Evolutionary conservation across 2,329 filamentous ascomycete species (phyloP).

Genomic region (Penicillium sp.): DNA sequence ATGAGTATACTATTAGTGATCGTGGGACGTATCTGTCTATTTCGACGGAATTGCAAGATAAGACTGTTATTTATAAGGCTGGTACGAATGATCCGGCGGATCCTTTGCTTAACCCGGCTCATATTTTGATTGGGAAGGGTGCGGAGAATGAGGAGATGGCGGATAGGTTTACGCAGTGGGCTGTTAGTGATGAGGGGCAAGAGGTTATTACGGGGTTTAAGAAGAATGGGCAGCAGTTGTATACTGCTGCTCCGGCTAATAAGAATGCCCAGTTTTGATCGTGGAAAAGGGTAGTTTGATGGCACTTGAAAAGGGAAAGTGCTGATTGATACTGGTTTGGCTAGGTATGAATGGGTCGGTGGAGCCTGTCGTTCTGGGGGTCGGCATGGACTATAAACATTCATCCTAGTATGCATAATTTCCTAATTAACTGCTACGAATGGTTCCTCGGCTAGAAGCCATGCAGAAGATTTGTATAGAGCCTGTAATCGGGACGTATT

Average conservation of each 20-base stretch:
- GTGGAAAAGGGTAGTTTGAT: not conserved
- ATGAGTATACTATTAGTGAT: constrained; percentile 58
- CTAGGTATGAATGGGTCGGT: not conserved
- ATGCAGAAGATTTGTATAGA: not conserved
- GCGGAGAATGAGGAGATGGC: constrained; percentile 45
- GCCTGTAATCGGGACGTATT: not conserved
- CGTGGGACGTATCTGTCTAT: constrained; percentile 54
- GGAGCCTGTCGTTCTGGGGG: not conserved
- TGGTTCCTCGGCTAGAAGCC: not conserved
- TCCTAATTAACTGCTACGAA: not conserved
- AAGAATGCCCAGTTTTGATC: not conserved
- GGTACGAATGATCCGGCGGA: constrained; percentile 45
- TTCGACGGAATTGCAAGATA: constrained; percentile 39
- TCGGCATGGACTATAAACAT: not conserved
- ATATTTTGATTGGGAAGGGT: constrained; percentile 48
- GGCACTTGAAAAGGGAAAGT: not conserved
- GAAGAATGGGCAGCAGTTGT: constrained; percentile 48
- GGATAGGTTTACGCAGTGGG: constrained; percentile 49
- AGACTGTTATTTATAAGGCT: constrained; percentile 39
- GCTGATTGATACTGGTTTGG: not conserved
- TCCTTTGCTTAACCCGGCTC: constrained; percentile 53
- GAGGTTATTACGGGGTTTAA: constrained; percentile 39
- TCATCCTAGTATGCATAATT: not conserved
- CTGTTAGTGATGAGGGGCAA: constrained; percentile 38
- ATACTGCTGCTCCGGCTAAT: constrained; percentile 42